Evolutionary conservation across 2,329 filamentous ascomycete species (phyloP).

Genomic region (Calonectria pauciramosa): DNA sequence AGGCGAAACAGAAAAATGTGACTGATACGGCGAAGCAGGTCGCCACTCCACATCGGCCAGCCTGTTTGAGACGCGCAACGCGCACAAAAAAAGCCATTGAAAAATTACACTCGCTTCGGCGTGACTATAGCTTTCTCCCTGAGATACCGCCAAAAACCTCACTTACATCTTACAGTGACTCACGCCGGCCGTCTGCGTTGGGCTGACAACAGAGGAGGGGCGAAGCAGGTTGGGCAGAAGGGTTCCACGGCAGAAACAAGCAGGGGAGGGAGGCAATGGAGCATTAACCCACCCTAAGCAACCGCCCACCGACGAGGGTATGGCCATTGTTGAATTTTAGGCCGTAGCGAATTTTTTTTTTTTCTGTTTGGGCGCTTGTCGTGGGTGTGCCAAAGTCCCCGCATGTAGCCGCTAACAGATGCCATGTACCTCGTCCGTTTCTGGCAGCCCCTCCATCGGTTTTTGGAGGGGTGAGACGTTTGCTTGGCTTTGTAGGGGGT

Average conservation of each 20-base stretch:
- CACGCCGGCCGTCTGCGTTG: constrained; percentile 44
- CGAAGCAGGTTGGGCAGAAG: constrained; percentile 46
- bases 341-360: constrained; percentile 44
- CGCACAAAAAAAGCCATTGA: background rate
- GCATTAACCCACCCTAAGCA: constrained; percentile 35
- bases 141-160: constrained; percentile 15
- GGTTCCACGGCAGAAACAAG: constrained; percentile 30
- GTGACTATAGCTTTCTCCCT: background rate
- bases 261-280: constrained; percentile 24
- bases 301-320: constrained; percentile 26
- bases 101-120: background rate
- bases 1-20: background rate
- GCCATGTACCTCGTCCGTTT: constrained; percentile 42
- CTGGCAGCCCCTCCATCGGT: constrained; percentile 22
- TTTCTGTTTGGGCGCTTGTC: constrained; percentile 34
- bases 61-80: background rate
- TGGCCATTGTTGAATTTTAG: constrained; percentile 40
- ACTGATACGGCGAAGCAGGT: background rate
- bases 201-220: constrained; percentile 45
- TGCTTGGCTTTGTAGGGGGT: background rate
- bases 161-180: constrained; percentile 37
- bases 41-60: background rate
- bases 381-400: constrained; percentile 35
- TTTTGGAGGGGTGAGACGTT: constrained; percentile 12
- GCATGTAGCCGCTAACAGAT: constrained; percentile 48